phyloP scores from a whole-genome alignment of 305 asterid species.

The Fraxinus velutina region DNA sequence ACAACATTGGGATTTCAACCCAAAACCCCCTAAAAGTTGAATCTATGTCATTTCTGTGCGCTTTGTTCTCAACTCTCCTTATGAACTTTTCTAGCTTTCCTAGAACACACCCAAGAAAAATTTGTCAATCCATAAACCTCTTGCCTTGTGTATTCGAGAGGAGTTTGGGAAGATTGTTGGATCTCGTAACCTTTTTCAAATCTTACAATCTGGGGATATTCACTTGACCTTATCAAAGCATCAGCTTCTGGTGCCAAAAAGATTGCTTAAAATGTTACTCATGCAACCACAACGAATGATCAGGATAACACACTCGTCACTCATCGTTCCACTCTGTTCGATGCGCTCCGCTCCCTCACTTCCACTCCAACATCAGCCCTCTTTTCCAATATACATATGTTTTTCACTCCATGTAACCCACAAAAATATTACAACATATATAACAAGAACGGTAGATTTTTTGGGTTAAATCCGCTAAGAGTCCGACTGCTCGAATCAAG shows the following conservation, averaged over 20 bases:
- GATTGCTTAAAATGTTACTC: too few relatives aligned
- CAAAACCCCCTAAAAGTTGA: neutral
- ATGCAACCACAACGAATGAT: neutral
- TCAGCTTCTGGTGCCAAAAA: neutral
- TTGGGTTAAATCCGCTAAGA: neutral
- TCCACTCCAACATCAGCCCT: neutral
- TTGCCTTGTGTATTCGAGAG: neutral
- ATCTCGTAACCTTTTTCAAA: neutral
- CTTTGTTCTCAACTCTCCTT: neutral
- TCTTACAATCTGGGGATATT: neutral
- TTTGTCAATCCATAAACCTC: neutral
- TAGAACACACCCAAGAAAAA: neutral
- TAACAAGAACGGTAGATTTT: neutral
- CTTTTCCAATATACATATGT: neutral
- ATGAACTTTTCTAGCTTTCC: neutral
- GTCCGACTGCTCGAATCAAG: neutral
- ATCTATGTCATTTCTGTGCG: neutral
- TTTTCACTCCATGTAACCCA: neutral
- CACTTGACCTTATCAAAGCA: neutral
- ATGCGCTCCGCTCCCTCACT: neutral
- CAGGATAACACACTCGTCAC: neutral
- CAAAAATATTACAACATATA: neutral
- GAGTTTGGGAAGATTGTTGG: neutral
- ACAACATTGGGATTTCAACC: neutral
- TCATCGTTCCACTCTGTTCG: neutral